Evolutionary conservation across 1,139 yeast genomes (phyloP), one percentile per base, ranked within the genome.

Genomic region (Candida sanyaensis): DNA sequence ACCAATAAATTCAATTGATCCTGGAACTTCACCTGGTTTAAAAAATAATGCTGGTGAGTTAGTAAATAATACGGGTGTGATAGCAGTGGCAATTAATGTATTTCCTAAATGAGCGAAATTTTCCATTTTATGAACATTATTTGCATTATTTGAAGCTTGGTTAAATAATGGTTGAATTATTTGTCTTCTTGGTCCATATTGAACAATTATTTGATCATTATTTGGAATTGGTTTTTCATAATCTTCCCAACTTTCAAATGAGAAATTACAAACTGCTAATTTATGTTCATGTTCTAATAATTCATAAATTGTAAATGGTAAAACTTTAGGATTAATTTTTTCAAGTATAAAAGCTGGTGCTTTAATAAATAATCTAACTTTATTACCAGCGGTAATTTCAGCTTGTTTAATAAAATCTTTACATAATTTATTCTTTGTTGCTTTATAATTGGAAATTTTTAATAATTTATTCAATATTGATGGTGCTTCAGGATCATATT

Each of bases 161-260:
- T 95, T 89, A 71, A 87, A 92, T 38, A 88, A 63, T 13, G 99
- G 99, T 48, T 83, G 77, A 45, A 93, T 87, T n/a, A 82, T 75
- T 65, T 89, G 84, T 60, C 99, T 81, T 67, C 99, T 83, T 45
- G 93, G 90, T 23, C 99, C 99, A 62, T 91, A 91, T 69, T 93
- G 98, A 12, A 89, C 93, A 49, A 92, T 75, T 54, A 95, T 72
- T 17, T 84, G 70, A 43, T 88, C 96, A 55, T 86, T 86, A 13
- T 96, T 83, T 43, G 92, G 86, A 50, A 93, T 78, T 28, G 99
- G 96, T 50, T 82, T 80, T 43, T 86, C 89, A 59, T 84, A 89
- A 54, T 87, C 96, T 67, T 92, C 95, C 91, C 96, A 91, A 36
- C 95, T 80, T 57, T 85, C 84, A 55, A 91, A 81, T 12, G 93